These are phyloP conservation scores for Euphrasia arctica DNA, from an alignment of 305 asterid genomes.

Conservation along the genomic window DNA sequence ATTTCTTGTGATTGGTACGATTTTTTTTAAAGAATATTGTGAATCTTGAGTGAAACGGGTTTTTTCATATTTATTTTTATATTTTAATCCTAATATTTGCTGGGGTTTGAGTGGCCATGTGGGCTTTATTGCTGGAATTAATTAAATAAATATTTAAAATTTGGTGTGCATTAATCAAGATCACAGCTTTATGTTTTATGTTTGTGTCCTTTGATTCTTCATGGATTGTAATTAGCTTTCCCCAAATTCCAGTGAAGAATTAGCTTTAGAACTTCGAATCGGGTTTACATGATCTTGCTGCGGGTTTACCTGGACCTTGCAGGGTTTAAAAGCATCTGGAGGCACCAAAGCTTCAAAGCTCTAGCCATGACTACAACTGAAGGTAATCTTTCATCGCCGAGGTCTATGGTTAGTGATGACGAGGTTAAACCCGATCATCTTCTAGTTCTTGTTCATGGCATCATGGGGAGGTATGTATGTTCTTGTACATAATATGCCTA, in stretches of 20 bases:
- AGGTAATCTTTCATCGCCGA: slow-evolving; percentile 52
- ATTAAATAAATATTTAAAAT: too few species aligned
- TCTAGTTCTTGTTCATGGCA: slow-evolving; percentile 97
- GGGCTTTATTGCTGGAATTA: neutral
- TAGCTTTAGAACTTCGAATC: neutral
- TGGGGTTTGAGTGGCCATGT: neutral
- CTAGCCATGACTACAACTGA: slow-evolving; percentile 56
- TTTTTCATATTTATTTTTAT: slow-evolving; percentile 1
- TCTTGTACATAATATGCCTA: slow-evolving; percentile 13
- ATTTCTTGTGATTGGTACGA: slow-evolving; percentile 27
- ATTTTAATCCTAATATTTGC: neutral
- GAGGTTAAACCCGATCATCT: slow-evolving; percentile 87
- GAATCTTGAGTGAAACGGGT: too few species aligned
- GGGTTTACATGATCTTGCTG: neutral
- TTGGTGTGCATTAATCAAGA: neutral
- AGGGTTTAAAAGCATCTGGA: slow-evolving; percentile 60
- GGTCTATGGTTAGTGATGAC: slow-evolving; percentile 29
- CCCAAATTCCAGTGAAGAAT: neutral
- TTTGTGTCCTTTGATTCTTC: neutral
- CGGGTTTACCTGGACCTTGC: neutral
- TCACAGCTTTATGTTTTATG: neutral
- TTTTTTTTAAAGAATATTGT: neutral
- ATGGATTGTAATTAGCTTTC: neutral
- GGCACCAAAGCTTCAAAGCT: slow-evolving; percentile 41
- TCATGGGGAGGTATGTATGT: slow-evolving; percentile 73